Percentiles rank a stretch among this genome's conserved stretches.
Conservation (phyloP, 352 stramenopile genomes). For the Globisporangium recalcitrans region DNA sequence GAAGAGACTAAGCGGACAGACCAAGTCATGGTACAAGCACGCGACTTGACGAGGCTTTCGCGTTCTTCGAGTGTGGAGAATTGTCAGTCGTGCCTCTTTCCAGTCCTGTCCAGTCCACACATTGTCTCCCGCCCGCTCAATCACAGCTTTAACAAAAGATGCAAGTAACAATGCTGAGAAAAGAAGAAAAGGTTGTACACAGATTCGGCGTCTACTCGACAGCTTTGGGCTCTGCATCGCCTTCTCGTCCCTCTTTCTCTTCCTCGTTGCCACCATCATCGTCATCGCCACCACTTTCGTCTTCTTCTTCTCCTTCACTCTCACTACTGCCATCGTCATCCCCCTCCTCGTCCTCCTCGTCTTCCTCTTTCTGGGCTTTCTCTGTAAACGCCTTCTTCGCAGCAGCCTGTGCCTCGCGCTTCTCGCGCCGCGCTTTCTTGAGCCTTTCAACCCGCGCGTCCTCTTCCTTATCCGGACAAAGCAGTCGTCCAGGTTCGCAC, state of each 20-base stretch:
- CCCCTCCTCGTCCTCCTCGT: not conserved
- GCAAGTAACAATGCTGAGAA: not conserved
- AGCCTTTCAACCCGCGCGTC: constrained; percentile 37
- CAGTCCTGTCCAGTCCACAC: not conserved
- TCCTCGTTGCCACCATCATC: constrained; percentile 19
- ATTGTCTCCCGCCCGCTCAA: not conserved
- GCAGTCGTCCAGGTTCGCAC: constrained; percentile 38
- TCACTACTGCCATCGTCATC: constrained; percentile 4
- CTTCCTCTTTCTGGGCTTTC: constrained; percentile 18
- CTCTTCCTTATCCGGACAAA: constrained; percentile 44
- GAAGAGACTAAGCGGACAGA: constrained; percentile 20
- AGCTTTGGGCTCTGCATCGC: constrained; percentile 6
- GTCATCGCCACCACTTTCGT: constrained; percentile 16
- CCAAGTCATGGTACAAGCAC: not conserved
- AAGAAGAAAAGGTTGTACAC: not conserved
- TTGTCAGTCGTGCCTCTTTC: not conserved
- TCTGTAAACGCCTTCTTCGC: constrained; percentile 62
- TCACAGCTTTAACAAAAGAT: not conserved
- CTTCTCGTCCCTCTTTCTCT: constrained; percentile 15
- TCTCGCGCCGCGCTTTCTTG: constrained; percentile 46
- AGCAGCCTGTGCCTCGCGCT: constrained; percentile 43
- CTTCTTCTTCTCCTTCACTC: constrained; percentile 12
- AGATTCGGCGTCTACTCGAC: not conserved
- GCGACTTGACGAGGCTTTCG: too few species aligned
- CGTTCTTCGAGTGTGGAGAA: constrained; percentile 6